Evolutionary conservation across 1,139 yeast genomes (phyloP), one percentile per base, ranked within the genome.

Genomic region (Ogataea hybrid): DNA sequence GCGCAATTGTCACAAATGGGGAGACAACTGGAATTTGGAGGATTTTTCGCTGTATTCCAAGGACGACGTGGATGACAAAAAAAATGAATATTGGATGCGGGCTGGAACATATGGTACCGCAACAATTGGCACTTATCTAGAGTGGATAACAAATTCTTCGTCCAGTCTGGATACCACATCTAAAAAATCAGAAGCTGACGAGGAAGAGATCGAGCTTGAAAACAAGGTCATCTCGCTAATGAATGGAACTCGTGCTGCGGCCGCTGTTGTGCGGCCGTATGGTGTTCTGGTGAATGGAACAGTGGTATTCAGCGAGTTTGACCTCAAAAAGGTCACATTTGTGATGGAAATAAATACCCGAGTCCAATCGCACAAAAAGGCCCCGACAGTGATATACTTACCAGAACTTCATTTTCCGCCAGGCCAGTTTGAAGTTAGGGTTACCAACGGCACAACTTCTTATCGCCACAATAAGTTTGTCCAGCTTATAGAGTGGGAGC

Each of bases 21-120:
- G 98, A 0, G 98, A 90, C 62, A 64, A 75, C 29, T 90, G 97
- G 95, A 90, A 90, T 58, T 81, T 88, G 51, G 98, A 90, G 59
- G 97, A 90, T 61, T 81, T 92, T 56, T 85, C 96, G 0, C 78
- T 90, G 46, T 89, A 85, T 85, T 83, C 92, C 3, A 65, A 69
- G 4, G 94, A 86, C 48, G 90, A 84, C 55, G 58, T 40, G 1
- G 36, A 42, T 10, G 42, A 40, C 9, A 25, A 21, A 7, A 43
- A 43, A 15, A 15, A 12, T 4, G 44, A 43, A 7, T 47, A 47
- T 16, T 40, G 37, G 11, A 18, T 49, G 43, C 28, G 35, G 4
- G 5, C 40, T 11, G 36, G 46, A 7, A 32, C 35, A 14, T 47
- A 49, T 37, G 52, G 47, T 16, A 43, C 44, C 16, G 22, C 48